Evolutionary conservation across 2,329 filamentous ascomycete genomes (phyloP), one percentile per base, ranked within the genome.

Genomic region (Ophiostoma piceae): DNA sequence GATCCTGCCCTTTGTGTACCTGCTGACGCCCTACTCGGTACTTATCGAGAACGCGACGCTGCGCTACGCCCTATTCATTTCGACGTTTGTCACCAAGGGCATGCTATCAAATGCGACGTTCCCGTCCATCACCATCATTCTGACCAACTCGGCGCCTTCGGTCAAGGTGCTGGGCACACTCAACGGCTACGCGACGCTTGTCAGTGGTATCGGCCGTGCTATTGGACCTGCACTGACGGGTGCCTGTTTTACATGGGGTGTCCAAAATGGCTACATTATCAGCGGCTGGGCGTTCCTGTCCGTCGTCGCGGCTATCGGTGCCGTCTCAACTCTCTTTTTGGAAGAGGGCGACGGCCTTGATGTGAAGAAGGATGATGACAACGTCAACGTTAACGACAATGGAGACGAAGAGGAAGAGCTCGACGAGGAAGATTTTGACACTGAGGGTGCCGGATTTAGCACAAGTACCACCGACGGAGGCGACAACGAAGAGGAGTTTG

Each of bases 181-280:
- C 69, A 98, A 98, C 76, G 95, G 94, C 2, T 88, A 97, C 72
- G 94, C 92, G 0, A 97, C 94, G 0, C 91, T 90, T 70, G 87
- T 94, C 43, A 90, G 89, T 73, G 93, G 92, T 0, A 79, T 97
- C 5, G 94, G 94, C 1, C 83, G 94, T 67, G 94, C 92, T 0
- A 76, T 85, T 0, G 95, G 95, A 0, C 94, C 95, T 0, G 91
- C 91, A 0, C 78, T 90, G 43, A 85, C 88, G 0, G 94, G 94
- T 0, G 80, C 83, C 1, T 82, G 88, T 0, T 97, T 97, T 76
- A 90, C 88, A 0, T 87, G 86, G 80, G 94, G 94, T 0, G 87
- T 92, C 0, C 86, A 90, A 75, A 81, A 84, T 39, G 92, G 92
- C 0, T 94, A 92, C 76, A 84, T 95, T 39, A 86, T 96, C 68